phyloP scores from a whole-genome alignment of 331 rosid species.

The Malus hybrid region DNA sequence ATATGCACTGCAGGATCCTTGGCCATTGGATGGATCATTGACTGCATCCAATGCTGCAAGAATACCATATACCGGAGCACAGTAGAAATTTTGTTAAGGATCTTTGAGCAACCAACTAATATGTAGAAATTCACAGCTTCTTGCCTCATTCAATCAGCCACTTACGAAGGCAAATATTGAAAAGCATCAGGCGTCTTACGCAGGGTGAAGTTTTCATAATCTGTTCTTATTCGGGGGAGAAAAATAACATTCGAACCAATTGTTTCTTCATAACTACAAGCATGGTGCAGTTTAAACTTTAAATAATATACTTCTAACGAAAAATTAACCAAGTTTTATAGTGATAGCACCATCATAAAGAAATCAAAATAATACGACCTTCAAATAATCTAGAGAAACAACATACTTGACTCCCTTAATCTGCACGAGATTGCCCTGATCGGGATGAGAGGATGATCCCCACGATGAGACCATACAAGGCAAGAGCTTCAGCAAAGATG shows the following conservation, averaged over 20 bases:
- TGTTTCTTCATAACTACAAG: constrained; percentile 4
- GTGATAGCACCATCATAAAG: neutral
- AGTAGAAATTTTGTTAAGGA: neutral
- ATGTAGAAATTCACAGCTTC: neutral
- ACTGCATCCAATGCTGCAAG: neutral
- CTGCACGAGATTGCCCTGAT: constrained; percentile 73
- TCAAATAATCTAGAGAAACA: neutral
- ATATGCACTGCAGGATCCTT: neutral
- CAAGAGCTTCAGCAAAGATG: constrained; percentile 75
- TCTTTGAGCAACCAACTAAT: neutral
- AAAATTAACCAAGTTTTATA: neutral
- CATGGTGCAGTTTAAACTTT: neutral
- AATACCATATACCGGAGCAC: neutral
- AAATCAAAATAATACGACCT: neutral
- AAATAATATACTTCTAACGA: neutral
- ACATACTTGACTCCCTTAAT: constrained; percentile 16
- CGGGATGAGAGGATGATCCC: constrained; percentile 82
- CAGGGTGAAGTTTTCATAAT: constrained; percentile 4
- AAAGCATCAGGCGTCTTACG: neutral
- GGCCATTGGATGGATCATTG: neutral
- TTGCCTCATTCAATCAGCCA: neutral
- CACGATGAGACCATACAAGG: constrained; percentile 76
- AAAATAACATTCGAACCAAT: neutral
- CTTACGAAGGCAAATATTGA: neutral
- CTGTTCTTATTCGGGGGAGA: neutral